These are phyloP conservation scores for Triticum dicoccoides DNA, from an alignment of 176 grass and related monocot species.

Conservation along the genomic window DNA sequence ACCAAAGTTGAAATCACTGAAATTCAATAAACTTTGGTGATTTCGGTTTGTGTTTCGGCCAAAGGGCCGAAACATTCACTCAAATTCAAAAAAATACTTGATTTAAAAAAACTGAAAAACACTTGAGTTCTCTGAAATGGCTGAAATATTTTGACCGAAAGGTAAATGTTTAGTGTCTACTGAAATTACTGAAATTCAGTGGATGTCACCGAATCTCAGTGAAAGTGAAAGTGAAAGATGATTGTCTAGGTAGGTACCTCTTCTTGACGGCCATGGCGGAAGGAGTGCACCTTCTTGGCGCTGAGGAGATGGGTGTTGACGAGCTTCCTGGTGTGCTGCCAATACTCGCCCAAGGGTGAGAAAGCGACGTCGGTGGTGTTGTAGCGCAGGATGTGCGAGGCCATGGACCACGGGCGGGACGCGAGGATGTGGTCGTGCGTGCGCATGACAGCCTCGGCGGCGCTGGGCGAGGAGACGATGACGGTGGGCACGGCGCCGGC, in stretches of 20 bases:
- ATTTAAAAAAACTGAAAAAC: too few relatives aligned
- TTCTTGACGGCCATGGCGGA: neutral
- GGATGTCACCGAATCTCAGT: too few relatives aligned
- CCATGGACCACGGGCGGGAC: constrained; percentile 1
- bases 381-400: neutral
- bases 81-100: too few relatives aligned
- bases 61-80: too few relatives aligned
- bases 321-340: neutral
- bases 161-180: too few relatives aligned
- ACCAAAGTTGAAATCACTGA: too few relatives aligned
- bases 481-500: neutral
- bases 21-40: too few relatives aligned
- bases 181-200: too few relatives aligned
- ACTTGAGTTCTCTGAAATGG: too few relatives aligned
- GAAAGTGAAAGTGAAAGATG: too few relatives aligned
- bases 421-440: neutral
- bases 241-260: neutral
- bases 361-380: neutral
- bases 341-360: neutral
- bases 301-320: neutral
- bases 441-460: neutral
- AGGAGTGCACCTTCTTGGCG: constrained; percentile 10
- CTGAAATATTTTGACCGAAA: too few relatives aligned
- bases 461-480: neutral
- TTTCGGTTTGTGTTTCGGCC: too few relatives aligned